These are phyloP conservation scores for Nemania sp. DNA, from an alignment of 2,329 filamentous ascomycete species.

Conservation along the genomic window DNA sequence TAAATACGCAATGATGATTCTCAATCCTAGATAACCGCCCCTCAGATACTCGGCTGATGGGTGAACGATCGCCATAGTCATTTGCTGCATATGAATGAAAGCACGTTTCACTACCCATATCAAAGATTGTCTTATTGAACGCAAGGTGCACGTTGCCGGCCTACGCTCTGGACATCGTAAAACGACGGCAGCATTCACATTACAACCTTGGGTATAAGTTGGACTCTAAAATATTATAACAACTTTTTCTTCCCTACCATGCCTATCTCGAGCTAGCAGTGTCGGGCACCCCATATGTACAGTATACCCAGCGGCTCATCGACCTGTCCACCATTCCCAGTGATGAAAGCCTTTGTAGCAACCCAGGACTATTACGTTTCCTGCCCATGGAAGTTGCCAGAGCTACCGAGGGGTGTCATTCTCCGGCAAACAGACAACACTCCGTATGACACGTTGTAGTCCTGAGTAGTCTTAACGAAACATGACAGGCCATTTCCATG, in stretches of 20 bases:
- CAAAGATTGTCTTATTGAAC: too few species aligned
- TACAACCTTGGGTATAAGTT: too few species aligned
- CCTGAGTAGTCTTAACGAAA: conserved; percentile 14
- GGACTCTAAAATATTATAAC: conserved; percentile 21
- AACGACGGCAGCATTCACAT: too few species aligned
- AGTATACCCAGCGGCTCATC: conserved; percentile 24
- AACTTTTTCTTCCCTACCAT: conserved; percentile 30
- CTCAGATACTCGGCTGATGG: too few species aligned
- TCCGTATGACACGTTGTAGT: conserved; percentile 8
- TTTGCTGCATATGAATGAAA: too few species aligned
- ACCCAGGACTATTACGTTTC: conserved; percentile 6
- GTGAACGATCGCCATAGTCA: too few species aligned
- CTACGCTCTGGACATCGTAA: too few species aligned
- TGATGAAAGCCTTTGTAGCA: conserved; percentile 20
- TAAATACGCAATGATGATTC: not conserved
- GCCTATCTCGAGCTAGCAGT: conserved; percentile 28
- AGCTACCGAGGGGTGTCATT: conserved; percentile 8
- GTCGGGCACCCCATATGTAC: conserved; percentile 36
- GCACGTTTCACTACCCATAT: too few species aligned
- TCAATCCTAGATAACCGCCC: not conserved
- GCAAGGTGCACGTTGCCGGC: too few species aligned
- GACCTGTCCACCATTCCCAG: conserved; percentile 12
- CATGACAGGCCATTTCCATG: conserved; percentile 24
- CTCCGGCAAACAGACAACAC: conserved; percentile 7
- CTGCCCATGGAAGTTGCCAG: conserved; percentile 4